These are phyloP conservation scores for Suillus americanus DNA, from an alignment of 768 basidiomycete species.

Conservation along the genomic window DNA sequence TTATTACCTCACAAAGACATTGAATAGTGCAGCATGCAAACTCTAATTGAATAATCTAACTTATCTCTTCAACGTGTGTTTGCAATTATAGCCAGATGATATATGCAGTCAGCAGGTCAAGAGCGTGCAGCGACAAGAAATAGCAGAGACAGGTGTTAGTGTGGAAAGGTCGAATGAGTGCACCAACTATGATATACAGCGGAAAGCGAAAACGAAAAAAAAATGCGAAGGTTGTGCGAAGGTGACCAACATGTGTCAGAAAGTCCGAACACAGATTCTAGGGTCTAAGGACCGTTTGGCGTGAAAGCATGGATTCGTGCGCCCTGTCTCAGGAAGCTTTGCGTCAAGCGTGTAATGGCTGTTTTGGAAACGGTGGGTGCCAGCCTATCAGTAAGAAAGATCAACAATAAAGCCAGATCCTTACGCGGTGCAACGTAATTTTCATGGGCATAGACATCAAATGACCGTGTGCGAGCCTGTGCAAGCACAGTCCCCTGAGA, in stretches of 20 bases:
- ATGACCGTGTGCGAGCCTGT: slow-evolving; percentile 67
- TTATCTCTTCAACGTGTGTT: slow-evolving; percentile 10
- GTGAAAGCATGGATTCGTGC: slow-evolving; percentile 56
- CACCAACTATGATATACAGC: slow-evolving; percentile 18
- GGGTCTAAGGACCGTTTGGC: slow-evolving; percentile 34
- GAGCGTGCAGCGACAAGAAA: slow-evolving; percentile 12
- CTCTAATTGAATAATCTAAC: slow-evolving; percentile 6
- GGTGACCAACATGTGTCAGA: slow-evolving; percentile 8
- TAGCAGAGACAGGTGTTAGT: slow-evolving; percentile 18
- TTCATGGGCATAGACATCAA: slow-evolving; percentile 73
- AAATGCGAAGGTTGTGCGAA: slow-evolving; percentile 1
- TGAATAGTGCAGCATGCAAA: background rate
- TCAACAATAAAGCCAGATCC: slow-evolving; percentile 32
- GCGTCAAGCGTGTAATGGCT: slow-evolving; percentile 53
- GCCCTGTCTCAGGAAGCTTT: slow-evolving; percentile 57
- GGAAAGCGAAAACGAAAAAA: slow-evolving; percentile 9
- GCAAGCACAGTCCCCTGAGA: slow-evolving; percentile 68
- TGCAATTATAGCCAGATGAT: slow-evolving; percentile 20
- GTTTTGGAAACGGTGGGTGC: slow-evolving; percentile 10
- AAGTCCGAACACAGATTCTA: slow-evolving; percentile 22
- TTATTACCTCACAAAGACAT: background rate
- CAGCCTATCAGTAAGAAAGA: slow-evolving; percentile 12
- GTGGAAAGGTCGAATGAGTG: slow-evolving; percentile 30
- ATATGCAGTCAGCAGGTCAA: slow-evolving; percentile 16
- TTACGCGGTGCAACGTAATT: slow-evolving; percentile 80